Conservation (phyloP, 441 rosid genomes). For the Populus hybrid region DNA sequence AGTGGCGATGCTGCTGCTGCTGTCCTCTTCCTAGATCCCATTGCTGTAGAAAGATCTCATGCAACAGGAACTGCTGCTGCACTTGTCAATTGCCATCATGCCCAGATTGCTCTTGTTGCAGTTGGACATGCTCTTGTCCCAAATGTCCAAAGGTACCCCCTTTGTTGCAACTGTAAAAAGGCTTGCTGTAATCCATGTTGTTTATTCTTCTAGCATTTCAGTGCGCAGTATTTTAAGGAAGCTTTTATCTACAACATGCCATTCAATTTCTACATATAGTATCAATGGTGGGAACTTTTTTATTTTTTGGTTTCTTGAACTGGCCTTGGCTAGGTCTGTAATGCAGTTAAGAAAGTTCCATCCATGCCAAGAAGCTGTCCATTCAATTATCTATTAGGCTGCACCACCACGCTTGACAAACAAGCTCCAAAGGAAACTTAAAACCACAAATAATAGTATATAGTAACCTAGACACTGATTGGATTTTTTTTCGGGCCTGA, state of each 20-base stretch:
- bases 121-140: constrained; percentile 39
- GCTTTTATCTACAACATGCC: constrained; percentile 11
- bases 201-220: constrained; percentile 41
- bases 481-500: neutral
- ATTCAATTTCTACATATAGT: neutral
- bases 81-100: constrained; percentile 40
- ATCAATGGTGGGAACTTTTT: neutral
- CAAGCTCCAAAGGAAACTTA: neutral
- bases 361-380: neutral
- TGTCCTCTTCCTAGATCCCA: constrained; percentile 37
- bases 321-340: neutral
- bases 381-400: neutral
- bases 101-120: constrained; percentile 43
- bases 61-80: constrained; percentile 36
- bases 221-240: neutral
- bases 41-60: constrained; percentile 42
- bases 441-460: neutral
- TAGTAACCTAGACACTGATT: neutral
- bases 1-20: constrained; percentile 34
- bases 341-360: neutral
- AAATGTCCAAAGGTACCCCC: constrained; percentile 50
- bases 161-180: constrained; percentile 46
- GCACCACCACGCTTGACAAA: neutral
- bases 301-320: neutral
- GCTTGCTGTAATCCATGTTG: constrained; percentile 52